Evolutionary conservation across 1,284 basidiomycete species (phyloP).

Genomic region (Ustilago sp.): DNA sequence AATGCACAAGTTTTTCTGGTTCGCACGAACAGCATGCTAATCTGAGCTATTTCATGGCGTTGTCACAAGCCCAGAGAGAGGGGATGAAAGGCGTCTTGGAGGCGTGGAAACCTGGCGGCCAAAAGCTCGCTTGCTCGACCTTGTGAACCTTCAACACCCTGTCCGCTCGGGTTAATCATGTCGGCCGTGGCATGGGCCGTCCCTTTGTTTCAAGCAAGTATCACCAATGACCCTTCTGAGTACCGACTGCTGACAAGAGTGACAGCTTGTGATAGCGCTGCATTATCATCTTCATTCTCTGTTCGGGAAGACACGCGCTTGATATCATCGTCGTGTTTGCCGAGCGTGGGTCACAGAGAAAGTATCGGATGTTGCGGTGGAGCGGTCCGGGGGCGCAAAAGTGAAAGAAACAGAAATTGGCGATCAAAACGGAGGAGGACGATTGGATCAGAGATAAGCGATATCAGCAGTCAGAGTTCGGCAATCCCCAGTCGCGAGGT

Average conservation of each 20-base stretch:
- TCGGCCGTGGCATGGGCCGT: too few relatives aligned
- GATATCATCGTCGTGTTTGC: background rate
- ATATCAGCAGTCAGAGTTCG: conserved; percentile 12
- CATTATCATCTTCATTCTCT: background rate
- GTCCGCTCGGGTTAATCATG: conserved; percentile 1
- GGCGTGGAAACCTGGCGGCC: conserved; percentile 7
- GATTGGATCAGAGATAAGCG: conserved; percentile 23
- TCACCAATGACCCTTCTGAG: background rate
- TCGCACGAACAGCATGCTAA: background rate
- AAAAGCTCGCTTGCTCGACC: background rate
- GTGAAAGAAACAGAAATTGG: background rate
- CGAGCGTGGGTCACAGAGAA: conserved; percentile 1
- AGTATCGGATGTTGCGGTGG: conserved; percentile 1
- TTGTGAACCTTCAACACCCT: background rate
- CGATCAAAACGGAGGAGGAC: conserved; percentile 2
- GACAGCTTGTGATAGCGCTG: background rate
- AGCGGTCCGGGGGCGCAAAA: background rate
- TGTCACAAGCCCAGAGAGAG: background rate
- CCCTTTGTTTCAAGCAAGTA: too few relatives aligned
- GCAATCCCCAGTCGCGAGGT: conserved; percentile 2
- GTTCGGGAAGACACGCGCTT: background rate
- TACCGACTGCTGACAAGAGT: too few relatives aligned
- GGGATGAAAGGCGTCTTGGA: background rate
- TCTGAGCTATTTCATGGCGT: background rate
- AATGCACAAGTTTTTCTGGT: background rate